Evolutionary conservation across 2,329 filamentous ascomycete genomes (phyloP).

Genomic region (Monilinia polystroma): DNA sequence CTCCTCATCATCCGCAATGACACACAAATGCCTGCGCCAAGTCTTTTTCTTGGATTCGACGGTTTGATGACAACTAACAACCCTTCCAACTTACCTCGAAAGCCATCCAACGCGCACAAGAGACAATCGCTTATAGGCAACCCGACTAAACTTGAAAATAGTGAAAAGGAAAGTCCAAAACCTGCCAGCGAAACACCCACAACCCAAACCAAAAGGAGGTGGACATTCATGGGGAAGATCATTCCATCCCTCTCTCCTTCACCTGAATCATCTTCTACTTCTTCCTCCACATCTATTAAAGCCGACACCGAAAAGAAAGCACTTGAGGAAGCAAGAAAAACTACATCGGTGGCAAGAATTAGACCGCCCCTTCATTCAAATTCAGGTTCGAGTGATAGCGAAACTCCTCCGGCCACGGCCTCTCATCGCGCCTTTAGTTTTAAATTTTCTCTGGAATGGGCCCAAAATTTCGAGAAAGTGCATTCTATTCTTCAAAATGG

Average conservation of each 20-base stretch:
- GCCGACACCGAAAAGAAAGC: constrained; percentile 44
- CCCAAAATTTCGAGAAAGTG: constrained; percentile 47
- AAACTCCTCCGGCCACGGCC: constrained; percentile 51
- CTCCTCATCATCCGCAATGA: constrained; percentile 71
- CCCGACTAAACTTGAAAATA: constrained; percentile 27
- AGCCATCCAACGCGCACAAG: constrained; percentile 32
- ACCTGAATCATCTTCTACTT: constrained; percentile 19
- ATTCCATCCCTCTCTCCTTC: constrained; percentile 47
- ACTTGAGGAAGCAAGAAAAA: constrained; percentile 51
- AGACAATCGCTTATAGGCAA: constrained; percentile 34
- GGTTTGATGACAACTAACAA: constrained; percentile 45
- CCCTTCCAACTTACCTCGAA: constrained; percentile 22
- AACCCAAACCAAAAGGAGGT: constrained; percentile 52
- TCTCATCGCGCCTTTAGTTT: constrained; percentile 57
- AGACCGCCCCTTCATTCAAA: constrained; percentile 47
- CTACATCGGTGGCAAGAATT: constrained; percentile 49
- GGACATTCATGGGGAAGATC: constrained; percentile 64
- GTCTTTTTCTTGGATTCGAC: constrained; percentile 61
- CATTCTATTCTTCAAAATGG: constrained; percentile 20
- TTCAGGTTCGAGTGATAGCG: constrained; percentile 55
- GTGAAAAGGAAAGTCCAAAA: constrained; percentile 28
- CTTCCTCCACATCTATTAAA: constrained; percentile 20
- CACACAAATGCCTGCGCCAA: constrained; percentile 41
- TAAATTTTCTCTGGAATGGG: constrained; percentile 71
- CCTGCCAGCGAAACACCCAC: constrained; percentile 27